phyloP scores from a whole-genome alignment of 257 asterid species.

The Scutellaria baicalensis region DNA sequence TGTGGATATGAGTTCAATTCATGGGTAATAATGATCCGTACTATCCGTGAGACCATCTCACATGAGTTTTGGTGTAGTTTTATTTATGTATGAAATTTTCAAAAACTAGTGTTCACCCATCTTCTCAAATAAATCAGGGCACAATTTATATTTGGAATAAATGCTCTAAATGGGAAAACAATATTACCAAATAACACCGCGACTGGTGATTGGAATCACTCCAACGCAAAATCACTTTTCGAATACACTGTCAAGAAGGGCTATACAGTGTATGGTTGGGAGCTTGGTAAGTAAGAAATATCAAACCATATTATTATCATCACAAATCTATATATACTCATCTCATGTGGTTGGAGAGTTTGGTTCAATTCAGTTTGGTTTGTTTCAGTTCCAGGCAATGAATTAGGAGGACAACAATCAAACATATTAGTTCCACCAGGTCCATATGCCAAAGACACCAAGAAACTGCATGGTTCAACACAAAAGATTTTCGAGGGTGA shows the following conservation, averaged over 20 bases:
- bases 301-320: too few relatives aligned
- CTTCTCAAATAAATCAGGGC: constrained; percentile 32
- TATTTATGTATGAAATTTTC: too few relatives aligned
- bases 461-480: not conserved
- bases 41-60: too few relatives aligned
- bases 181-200: constrained; percentile 25
- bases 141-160: constrained; percentile 51
- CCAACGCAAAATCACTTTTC: constrained; percentile 53
- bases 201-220: constrained; percentile 50
- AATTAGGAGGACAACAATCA: not conserved
- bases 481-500: not conserved
- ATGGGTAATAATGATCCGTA: too few relatives aligned
- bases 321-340: too few relatives aligned
- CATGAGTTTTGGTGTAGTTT: not conserved
- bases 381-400: not conserved
- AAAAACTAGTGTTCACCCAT: too few relatives aligned
- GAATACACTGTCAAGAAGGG: constrained; percentile 55
- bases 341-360: too few relatives aligned
- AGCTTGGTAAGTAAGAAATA: constrained; percentile 25
- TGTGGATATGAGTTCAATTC: too few relatives aligned
- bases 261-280: constrained; percentile 55
- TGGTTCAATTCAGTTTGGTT: too few relatives aligned
- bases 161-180: constrained; percentile 57
- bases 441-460: not conserved
- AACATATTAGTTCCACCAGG: not conserved